Evolutionary conservation across 1,284 basidiomycete species (phyloP).

Genomic region (Gyrodon tennesseensis): DNA sequence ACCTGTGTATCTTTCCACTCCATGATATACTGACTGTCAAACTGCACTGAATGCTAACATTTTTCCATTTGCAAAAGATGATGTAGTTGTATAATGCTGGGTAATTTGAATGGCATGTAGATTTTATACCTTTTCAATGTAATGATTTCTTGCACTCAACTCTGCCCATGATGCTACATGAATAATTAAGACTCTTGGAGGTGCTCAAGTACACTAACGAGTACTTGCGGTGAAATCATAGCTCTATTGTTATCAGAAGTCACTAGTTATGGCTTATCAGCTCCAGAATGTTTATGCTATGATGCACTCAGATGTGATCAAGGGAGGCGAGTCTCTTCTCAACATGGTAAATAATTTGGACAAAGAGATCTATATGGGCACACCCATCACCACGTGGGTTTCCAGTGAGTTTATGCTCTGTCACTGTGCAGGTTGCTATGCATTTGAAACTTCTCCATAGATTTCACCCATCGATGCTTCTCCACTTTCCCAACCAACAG

Average conservation of each 20-base stretch:
- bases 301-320: too few species aligned
- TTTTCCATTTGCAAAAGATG: slow-evolving; percentile 18
- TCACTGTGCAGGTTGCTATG: too few species aligned
- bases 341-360: background rate
- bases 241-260: too few species aligned
- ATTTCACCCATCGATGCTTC: slow-evolving; percentile 15
- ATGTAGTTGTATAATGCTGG: slow-evolving; percentile 20
- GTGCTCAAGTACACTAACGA: too few species aligned
- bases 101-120: slow-evolving; percentile 34
- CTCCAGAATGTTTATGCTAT: too few species aligned
- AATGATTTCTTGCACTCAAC: background rate
- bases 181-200: too few species aligned
- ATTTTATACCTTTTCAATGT: slow-evolving; percentile 4
- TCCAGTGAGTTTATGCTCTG: background rate
- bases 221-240: too few species aligned
- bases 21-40: slow-evolving; percentile 13
- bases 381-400: background rate
- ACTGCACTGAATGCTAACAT: slow-evolving; percentile 26
- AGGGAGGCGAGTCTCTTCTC: background rate
- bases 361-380: background rate
- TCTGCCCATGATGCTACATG: too few species aligned
- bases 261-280: too few species aligned
- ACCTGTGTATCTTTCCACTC: slow-evolving; percentile 17
- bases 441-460: background rate
- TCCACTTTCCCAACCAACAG: background rate